Evolutionary conservation across 352 stramenopile species (phyloP), one percentile per base, ranked within the genome.

Genomic region (Globisporangium nunn): DNA sequence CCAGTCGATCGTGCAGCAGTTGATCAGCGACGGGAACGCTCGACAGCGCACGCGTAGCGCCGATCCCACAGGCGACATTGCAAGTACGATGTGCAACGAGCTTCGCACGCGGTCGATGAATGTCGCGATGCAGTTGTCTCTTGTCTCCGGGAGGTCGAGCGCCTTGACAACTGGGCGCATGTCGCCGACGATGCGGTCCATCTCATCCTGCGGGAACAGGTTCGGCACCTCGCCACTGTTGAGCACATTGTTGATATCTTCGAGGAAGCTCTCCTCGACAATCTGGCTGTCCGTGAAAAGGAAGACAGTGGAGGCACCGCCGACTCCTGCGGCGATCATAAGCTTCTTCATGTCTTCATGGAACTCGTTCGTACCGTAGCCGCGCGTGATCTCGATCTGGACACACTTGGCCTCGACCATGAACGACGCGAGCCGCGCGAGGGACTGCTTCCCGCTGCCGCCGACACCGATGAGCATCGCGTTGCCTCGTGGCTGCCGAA

Each of bases 1-100:
- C 94, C 94, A 98, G 63, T 98, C 93, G 64, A 98, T 98, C n/a
- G 91, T 97, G 60, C 94, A 98, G 68, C 94, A 98, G 63, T 98
- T 98, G 71, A 98, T 97, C 7, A 98, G 76, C 40, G 89, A 97
- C 12, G 94, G 94, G 71, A 98, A 98, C 55, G 96, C 88, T 4
- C 95, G 78, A 58, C 93, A 98, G 0, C 92, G 85, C 7, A 98
- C 74, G 37, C 95, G 87, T 12, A 98, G 67, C 1, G 89, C 82
- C 8, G 96, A 96, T 1, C 95, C 93, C 1, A 98, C 92, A 0
- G 95, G 95, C 1, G 80, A 96, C 88, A 98, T 98, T 46, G 90
- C 94, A 18, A 98, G 67, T 11, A 98, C 88, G 54, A 98, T 96
- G 59, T 98, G 92, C 3, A 98, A 67, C 35, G 96, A 96, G 52